phyloP scores from a whole-genome alignment of 352 stramenopile genomes.

The Phytophthora sp. region DNA sequence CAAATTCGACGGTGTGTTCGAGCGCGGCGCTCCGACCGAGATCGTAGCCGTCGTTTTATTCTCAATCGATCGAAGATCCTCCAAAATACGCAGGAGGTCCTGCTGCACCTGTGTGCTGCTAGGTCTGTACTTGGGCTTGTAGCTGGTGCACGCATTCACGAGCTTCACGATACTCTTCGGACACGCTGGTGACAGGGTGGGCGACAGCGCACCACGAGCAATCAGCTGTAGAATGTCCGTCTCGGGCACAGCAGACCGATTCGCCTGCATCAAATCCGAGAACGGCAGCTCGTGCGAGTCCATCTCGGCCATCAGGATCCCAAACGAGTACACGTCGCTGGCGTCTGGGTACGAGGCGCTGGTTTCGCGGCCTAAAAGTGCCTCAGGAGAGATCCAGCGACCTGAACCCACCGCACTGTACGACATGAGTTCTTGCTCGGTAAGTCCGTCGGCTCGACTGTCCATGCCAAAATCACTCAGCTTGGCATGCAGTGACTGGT shows the following conservation, averaged over 20 bases:
- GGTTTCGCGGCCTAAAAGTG: slow-evolving; percentile 59
- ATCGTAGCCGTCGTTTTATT: slow-evolving; percentile 33
- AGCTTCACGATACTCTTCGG: slow-evolving; percentile 57
- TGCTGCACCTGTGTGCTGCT: slow-evolving; percentile 46
- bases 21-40: slow-evolving; percentile 24
- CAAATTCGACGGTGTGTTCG: slow-evolving; percentile 35
- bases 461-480: slow-evolving; percentile 70
- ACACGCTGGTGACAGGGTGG: slow-evolving; percentile 59
- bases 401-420: slow-evolving; percentile 74
- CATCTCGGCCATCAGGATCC: slow-evolving; percentile 73
- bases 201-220: slow-evolving; percentile 59
- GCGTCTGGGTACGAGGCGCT: slow-evolving; percentile 49
- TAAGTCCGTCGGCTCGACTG: slow-evolving; percentile 52
- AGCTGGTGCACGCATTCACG: slow-evolving; percentile 46
- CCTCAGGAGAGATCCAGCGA: slow-evolving; percentile 76
- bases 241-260: slow-evolving; percentile 57
- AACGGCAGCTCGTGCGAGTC: slow-evolving; percentile 77
- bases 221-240: slow-evolving; percentile 75
- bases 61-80: slow-evolving; percentile 37
- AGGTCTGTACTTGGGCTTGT: slow-evolving; percentile 44
- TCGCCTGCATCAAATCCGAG: slow-evolving; percentile 69
- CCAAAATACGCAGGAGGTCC: slow-evolving; percentile 39
- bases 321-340: slow-evolving; percentile 73
- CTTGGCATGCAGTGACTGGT: slow-evolving; percentile 64
- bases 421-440: slow-evolving; percentile 62